These are phyloP conservation scores for Chaetomium sp. DNA, from an alignment of 2,329 filamentous ascomycete genomes.

Conservation along the genomic window DNA sequence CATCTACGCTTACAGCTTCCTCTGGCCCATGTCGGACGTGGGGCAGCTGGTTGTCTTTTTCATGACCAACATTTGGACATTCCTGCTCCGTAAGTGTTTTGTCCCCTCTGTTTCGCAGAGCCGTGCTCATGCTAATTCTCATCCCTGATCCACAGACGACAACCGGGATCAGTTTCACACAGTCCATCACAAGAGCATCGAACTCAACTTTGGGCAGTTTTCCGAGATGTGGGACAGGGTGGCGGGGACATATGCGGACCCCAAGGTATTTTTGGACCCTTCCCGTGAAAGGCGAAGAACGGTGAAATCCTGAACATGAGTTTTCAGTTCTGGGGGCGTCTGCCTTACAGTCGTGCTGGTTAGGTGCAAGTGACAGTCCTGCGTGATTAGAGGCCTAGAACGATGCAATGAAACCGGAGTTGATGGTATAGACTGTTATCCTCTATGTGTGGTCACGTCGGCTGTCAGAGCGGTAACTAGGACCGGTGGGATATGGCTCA, in stretches of 20 bases:
- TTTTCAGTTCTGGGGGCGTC: background rate
- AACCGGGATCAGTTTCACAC: conserved; percentile 12
- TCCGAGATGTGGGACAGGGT: conserved; percentile 4
- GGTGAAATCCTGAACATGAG: background rate
- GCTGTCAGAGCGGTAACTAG: too few relatives aligned
- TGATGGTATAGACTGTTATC: too few relatives aligned
- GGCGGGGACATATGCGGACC: conserved; percentile 8
- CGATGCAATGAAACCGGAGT: too few relatives aligned
- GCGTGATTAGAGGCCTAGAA: too few relatives aligned
- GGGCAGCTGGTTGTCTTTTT: conserved; percentile 8
- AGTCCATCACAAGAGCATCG: conserved; percentile 8
- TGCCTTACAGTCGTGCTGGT: too few relatives aligned
- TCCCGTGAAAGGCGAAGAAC: background rate
- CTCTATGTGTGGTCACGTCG: too few relatives aligned
- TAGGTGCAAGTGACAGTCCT: too few relatives aligned
- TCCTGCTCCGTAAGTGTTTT: background rate
- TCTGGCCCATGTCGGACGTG: conserved; percentile 10
- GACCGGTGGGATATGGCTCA: too few relatives aligned
- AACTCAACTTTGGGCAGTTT: conserved; percentile 11
- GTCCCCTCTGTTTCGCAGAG: background rate
- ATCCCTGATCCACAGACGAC: background rate
- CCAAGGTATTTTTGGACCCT: background rate
- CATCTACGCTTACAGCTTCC: conserved; percentile 12
- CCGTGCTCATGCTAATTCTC: background rate
- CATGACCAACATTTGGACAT: conserved; percentile 6